These are phyloP conservation scores for Lecanicillium sp. DNA, from an alignment of 2,329 filamentous ascomycete species.

Conservation along the genomic window DNA sequence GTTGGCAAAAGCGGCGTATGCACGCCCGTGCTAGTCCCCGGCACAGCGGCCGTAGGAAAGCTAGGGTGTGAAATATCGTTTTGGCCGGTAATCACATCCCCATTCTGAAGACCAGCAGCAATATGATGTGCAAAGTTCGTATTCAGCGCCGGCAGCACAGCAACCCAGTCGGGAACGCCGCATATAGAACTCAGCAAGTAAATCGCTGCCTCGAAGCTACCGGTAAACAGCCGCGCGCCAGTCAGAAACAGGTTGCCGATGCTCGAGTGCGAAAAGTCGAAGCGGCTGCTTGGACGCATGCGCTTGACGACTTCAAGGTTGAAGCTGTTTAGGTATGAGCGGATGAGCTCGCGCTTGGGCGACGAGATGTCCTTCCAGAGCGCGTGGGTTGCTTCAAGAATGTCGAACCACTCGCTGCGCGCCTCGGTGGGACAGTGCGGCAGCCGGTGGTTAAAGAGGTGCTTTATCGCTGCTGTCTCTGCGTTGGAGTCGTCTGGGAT, in stretches of 20 bases:
- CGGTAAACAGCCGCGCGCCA: slow-evolving; percentile 81
- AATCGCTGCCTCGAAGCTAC: slow-evolving; percentile 86
- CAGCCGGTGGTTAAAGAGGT: slow-evolving; percentile 81
- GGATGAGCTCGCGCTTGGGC: slow-evolving; percentile 67
- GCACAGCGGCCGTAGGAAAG: slow-evolving; percentile 43
- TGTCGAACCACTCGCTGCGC: slow-evolving; percentile 74
- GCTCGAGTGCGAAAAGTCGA: slow-evolving; percentile 69
- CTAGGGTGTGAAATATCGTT: slow-evolving; percentile 87
- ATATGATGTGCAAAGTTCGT: slow-evolving; percentile 96
- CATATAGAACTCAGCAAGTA: slow-evolving; percentile 85
- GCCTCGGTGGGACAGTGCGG: slow-evolving; percentile 52
- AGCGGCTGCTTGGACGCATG: slow-evolving; percentile 61
- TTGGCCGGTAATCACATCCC: slow-evolving; percentile 75
- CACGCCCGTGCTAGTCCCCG: slow-evolving; percentile 15
- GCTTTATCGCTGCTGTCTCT: slow-evolving; percentile 68
- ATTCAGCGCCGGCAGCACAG: slow-evolving; percentile 84
- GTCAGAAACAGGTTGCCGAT: slow-evolving; percentile 76
- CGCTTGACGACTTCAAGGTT: slow-evolving; percentile 74
- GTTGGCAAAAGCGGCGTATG: slow-evolving; percentile 20
- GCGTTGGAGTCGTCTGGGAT: slow-evolving; percentile 59
- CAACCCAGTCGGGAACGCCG: slow-evolving; percentile 65
- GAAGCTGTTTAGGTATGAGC: slow-evolving; percentile 66
- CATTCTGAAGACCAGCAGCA: slow-evolving; percentile 69
- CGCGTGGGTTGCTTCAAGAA: slow-evolving; percentile 72
- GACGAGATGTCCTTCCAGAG: slow-evolving; percentile 67